A percentile compares a stretch with the other conserved stretches of the same genome.
Conservation (phyloP, 306 rosid genomes). For the Vigna trinervia region DNA sequence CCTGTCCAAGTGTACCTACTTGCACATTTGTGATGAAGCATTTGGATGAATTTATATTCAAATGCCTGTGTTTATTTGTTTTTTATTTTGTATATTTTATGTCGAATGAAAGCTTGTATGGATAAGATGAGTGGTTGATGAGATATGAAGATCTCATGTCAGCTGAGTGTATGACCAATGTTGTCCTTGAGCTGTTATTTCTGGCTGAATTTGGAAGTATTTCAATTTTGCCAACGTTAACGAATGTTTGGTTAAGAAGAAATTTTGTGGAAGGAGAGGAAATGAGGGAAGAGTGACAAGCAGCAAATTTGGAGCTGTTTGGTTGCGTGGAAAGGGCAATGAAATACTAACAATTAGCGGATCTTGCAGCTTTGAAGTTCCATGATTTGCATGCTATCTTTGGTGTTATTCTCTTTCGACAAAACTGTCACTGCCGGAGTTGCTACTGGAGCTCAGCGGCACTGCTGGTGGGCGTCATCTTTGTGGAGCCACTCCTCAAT, state of each 20-base stretch:
- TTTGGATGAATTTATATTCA: not conserved
- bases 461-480: not conserved
- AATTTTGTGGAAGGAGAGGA: not conserved
- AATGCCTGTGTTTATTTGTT: not conserved
- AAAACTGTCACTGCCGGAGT: not conserved
- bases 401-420: not conserved
- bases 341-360: too few relatives aligned
- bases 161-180: not conserved
- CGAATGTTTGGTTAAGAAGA: not conserved
- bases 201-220: conserved; percentile 8
- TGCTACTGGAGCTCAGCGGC: not conserved
- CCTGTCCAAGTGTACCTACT: conserved; percentile 3
- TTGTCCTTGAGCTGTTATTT: not conserved
- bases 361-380: too few relatives aligned
- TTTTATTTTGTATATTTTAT: not conserved
- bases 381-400: not conserved
- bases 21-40: not conserved
- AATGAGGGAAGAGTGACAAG: not conserved
- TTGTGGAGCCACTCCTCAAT: not conserved
- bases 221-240: not conserved
- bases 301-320: not conserved
- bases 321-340: too few relatives aligned
- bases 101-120: conserved; percentile 6
- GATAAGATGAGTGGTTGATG: conserved; percentile 1
- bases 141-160: not conserved